phyloP scores from a whole-genome alignment of 2,329 filamentous ascomycete species.

The Pseudophaeomoniella oleicola region DNA sequence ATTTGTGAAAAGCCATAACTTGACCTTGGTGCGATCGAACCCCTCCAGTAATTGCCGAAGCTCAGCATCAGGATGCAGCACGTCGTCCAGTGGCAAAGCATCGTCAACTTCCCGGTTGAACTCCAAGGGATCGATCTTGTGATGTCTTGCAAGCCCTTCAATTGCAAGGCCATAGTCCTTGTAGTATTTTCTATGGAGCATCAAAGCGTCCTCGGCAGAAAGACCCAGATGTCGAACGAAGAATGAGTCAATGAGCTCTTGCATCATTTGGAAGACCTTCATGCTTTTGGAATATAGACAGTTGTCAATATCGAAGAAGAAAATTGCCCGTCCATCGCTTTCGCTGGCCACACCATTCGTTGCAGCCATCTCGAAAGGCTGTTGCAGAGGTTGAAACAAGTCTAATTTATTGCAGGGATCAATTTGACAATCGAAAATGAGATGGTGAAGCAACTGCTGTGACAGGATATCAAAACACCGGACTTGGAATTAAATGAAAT shows the following conservation, averaged over 20 bases:
- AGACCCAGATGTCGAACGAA: conserved; percentile 59
- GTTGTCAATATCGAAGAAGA: conserved; percentile 93
- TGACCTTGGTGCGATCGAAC: conserved; percentile 71
- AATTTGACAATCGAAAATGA: too few relatives aligned
- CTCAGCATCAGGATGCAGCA: conserved; percentile 65
- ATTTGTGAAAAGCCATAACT: conserved; percentile 89
- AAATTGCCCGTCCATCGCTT: conserved; percentile 39
- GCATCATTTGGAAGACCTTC: conserved; percentile 82
- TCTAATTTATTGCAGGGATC: too few relatives aligned
- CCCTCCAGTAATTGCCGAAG: conserved; percentile 65
- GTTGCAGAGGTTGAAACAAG: too few relatives aligned
- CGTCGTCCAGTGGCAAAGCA: conserved; percentile 69
- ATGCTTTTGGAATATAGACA: conserved; percentile 83
- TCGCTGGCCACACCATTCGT: too few relatives aligned
- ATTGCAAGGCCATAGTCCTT: conserved; percentile 93
- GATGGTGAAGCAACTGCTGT: too few relatives aligned
- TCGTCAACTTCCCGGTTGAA: conserved; percentile 95
- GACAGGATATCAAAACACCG: too few relatives aligned
- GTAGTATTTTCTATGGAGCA: conserved; percentile 85
- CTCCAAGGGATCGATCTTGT: conserved; percentile 86
- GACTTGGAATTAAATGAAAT: too few relatives aligned
- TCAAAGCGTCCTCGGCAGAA: conserved; percentile 60
- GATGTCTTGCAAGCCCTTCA: conserved; percentile 82
- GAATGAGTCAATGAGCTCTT: conserved; percentile 58
- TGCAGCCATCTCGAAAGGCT: too few relatives aligned